A percentile compares a stretch with the other conserved stretches of the same genome.
These are phyloP conservation scores for Ogataea paradorogensis DNA, from an alignment of 805 yeast genomes.

Conservation along the genomic window DNA sequence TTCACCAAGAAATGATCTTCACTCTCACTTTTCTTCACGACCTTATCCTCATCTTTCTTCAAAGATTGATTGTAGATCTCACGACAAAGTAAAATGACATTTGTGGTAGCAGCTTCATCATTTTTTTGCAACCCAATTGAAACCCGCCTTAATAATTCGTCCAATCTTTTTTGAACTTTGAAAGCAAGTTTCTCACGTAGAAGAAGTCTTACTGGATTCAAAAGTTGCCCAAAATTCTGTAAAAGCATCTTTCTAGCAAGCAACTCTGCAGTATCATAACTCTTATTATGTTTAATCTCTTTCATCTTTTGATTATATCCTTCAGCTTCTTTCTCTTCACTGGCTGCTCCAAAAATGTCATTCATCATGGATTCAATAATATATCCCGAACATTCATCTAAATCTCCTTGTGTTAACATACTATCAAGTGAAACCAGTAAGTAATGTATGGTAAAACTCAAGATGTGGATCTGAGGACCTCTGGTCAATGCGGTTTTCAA, in stretches of 20 bases:
- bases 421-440: constrained; percentile 51
- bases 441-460: constrained; percentile 82
- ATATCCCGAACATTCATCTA: constrained; percentile 60
- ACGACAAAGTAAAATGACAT: constrained; percentile 66
- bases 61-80: constrained; percentile 63
- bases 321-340: constrained; percentile 92
- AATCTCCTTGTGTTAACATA: constrained; percentile 59
- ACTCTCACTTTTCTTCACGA: constrained; percentile 20
- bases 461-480: constrained; percentile 92
- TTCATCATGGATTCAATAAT: constrained; percentile 81
- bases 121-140: constrained; percentile 79
- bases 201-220: constrained; percentile 67
- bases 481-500: constrained; percentile 72
- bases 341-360: constrained; percentile 87
- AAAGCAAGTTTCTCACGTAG: constrained; percentile 61
- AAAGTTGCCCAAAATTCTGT: constrained; percentile 50
- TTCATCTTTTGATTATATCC: constrained; percentile 82
- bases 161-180: constrained; percentile 70
- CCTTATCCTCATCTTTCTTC: constrained; percentile 19
- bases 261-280: constrained; percentile 83
- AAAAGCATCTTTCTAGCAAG: constrained; percentile 63
- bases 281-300: constrained; percentile 86
- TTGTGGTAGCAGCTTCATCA: constrained; percentile 50
- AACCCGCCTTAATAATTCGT: constrained; percentile 73
- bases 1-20: constrained; percentile 71